Evolutionary conservation across 179 eudicot genomes (phyloP), one percentile per base, ranked within the genome.

Genomic region (Sideroxylon spinosum): DNA sequence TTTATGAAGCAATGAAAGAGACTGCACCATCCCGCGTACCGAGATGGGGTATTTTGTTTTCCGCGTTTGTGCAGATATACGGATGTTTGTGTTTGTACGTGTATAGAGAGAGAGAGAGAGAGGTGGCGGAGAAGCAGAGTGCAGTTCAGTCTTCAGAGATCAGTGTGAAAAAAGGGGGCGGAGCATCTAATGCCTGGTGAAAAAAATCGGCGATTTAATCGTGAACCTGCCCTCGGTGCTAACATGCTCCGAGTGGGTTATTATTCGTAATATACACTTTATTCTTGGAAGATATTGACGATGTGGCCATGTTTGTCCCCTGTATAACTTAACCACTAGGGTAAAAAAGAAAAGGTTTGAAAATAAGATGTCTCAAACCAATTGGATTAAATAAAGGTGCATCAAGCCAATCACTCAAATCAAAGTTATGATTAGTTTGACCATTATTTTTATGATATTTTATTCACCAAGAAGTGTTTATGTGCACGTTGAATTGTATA

Each of bases 1-100:
- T 78, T 81, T 81, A 59, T 76, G 14, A 71, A 44, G 68, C 37
- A 7, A 28, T 74, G 86, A 84, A 80, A 84, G 81, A 60, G 86
- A 80, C 81, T 14, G 69, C 73, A 73, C 76, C 77, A 69, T 68
- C 26, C 64, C 20, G 64, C 1, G 64, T n/a, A n/a, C 20, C 20
- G 20, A 60, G 64, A 60, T 60, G 25, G 64, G 64, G 14, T 10
- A 7, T 52, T 20, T 60, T 60, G 64, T n/a, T 60, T 60, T 20
- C 64, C 20, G 64, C 64, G 0, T 9, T n/a, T 60, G 2, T 20
- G 26, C 64, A 60, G 64, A 60, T 60, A n/a, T 8, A 60, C 23
- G 64, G 64, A 60, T 20, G 20, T 9, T 19, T 60, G 6, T 60
- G 8, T 60, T 7, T 60, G 11, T 60, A 20, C 20, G 11, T 60